These are phyloP conservation scores for Ceratonia siliqua DNA, from an alignment of 306 rosid genomes.

Conservation along the genomic window DNA sequence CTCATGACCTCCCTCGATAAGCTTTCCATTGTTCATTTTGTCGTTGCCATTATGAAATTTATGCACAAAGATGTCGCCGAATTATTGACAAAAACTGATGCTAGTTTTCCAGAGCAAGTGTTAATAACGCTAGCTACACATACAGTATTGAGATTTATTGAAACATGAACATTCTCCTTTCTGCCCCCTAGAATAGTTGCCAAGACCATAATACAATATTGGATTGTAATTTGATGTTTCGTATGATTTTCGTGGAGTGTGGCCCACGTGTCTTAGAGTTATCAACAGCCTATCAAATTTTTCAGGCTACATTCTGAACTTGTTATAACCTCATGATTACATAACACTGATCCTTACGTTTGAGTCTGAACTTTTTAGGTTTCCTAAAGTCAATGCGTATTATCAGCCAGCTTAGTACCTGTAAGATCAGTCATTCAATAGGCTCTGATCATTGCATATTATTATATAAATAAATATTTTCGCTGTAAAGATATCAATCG, in stretches of 20 bases:
- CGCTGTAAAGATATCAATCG: not conserved
- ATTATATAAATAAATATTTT: slow-evolving; percentile 32
- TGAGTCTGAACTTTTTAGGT: no score
- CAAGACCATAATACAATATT: not conserved
- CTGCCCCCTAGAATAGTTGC: not conserved
- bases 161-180: not conserved
- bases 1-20: slow-evolving; percentile 3
- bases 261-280: not conserved
- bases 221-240: not conserved
- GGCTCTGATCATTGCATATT: slow-evolving; percentile 17
- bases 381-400: not conserved
- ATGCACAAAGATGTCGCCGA: not conserved
- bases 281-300: not conserved
- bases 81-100: not conserved
- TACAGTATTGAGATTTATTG: not conserved
- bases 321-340: not conserved
- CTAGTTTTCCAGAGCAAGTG: not conserved
- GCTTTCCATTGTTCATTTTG: not conserved
- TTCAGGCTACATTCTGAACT: not conserved
- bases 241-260: not conserved
- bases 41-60: not conserved
- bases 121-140: not conserved
- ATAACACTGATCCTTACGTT: not conserved
- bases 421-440: not conserved
- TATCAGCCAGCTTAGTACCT: not conserved